Conservation (phyloP, 495 filamentous ascomycete genomes). For the Podospora pseudoanserina region DNA sequence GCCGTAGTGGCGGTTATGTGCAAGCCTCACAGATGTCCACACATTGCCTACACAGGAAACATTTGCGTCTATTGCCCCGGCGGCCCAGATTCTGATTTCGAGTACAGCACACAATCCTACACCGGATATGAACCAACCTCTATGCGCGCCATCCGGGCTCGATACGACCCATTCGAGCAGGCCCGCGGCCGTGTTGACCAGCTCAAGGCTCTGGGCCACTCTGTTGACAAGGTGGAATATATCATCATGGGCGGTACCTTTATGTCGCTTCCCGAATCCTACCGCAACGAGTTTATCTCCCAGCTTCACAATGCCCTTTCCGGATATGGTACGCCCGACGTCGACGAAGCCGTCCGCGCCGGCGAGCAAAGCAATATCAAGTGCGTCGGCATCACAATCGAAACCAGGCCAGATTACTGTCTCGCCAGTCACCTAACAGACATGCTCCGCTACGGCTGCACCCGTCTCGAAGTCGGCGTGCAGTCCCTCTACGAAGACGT, state of each 20-base stretch:
- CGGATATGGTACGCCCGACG: conserved; percentile 84
- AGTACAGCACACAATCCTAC: conserved; percentile 97
- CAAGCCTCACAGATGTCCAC: conserved; percentile 95
- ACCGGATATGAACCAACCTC: conserved; percentile 97
- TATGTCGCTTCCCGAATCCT: conserved; percentile 88
- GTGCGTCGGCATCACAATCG: conserved; percentile 97
- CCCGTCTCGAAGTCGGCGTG: conserved; percentile 88
- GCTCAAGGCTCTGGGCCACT: conserved; percentile 89
- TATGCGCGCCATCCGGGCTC: conserved; percentile 95
- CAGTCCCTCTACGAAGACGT: conserved; percentile 98
- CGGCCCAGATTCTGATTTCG: conserved; percentile 95
- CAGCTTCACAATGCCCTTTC: conserved; percentile 94
- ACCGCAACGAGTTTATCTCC: conserved; percentile 88
- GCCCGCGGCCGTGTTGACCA: conserved; percentile 93
- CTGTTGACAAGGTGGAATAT: conserved; percentile 98
- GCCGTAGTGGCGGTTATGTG: conserved; percentile 99
- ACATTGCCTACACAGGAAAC: conserved; percentile 96
- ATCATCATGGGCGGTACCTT: conserved; percentile 99
- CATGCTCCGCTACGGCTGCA: conserved; percentile 97
- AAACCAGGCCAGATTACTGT: conserved; percentile 95
- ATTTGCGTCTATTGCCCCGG: conserved; percentile 99
- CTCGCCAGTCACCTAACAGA: conserved; percentile 83
- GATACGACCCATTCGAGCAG: conserved; percentile 98
- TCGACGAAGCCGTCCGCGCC: conserved; percentile 89
- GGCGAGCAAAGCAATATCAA: conserved; percentile 94